phyloP scores from a whole-genome alignment of 1,284 basidiomycete genomes.

The Phlebopus sp. region DNA sequence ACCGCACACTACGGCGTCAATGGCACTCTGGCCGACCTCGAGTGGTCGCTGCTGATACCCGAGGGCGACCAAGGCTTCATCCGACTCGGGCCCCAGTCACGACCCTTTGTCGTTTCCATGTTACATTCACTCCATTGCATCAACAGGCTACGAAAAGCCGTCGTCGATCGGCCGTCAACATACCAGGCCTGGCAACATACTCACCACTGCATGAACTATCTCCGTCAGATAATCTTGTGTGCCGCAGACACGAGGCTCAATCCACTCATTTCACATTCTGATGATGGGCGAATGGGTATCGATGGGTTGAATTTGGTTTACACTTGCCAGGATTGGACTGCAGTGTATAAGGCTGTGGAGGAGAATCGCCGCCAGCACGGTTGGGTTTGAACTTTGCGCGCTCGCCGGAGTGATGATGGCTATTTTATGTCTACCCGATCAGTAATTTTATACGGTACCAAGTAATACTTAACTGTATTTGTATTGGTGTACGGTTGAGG shows the following conservation, averaged over 20 bases:
- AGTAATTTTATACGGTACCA: no score
- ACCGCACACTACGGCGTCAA: constrained; percentile 26
- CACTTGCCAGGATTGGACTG: constrained; percentile 43
- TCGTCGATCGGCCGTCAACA: constrained; percentile 11
- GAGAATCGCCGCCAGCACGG: no score
- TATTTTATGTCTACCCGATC: no score
- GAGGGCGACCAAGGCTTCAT: constrained; percentile 26
- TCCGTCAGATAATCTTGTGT: constrained; percentile 34
- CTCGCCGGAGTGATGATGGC: no score
- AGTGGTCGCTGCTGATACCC: constrained; percentile 32
- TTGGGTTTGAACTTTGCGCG: no score
- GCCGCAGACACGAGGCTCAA: constrained; percentile 26
- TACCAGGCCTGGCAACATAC: constrained; percentile 11
- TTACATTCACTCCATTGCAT: constrained; percentile 27
- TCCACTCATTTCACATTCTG: constrained; percentile 33
- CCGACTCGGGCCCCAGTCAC: constrained; percentile 7
- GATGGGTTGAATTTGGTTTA: constrained; percentile 38
- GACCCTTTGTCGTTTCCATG: constrained; percentile 11
- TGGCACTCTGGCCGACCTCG: constrained; percentile 24
- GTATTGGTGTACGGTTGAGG: no score
- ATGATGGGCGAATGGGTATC: constrained; percentile 35
- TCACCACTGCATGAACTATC: constrained; percentile 35
- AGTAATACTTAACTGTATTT: no score
- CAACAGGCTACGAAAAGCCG: constrained; percentile 24
- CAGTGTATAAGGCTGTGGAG: constrained; percentile 32